These are phyloP conservation scores for Ogataea paradorogensis DNA, from an alignment of 805 yeast species.

Conservation along the genomic window DNA sequence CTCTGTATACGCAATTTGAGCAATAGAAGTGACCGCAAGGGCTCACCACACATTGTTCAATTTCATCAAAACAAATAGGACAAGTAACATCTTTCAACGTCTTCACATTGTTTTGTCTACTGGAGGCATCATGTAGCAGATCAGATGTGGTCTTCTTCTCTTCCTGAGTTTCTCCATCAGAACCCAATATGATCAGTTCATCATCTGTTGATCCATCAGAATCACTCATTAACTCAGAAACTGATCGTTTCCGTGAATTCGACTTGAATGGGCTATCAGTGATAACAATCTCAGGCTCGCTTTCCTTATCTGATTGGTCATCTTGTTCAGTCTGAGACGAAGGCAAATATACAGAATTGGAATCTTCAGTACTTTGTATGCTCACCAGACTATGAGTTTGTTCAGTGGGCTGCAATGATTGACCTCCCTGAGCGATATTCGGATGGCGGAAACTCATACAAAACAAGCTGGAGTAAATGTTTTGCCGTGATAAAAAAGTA, in stretches of 20 bases:
- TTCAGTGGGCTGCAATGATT: constrained; percentile 1
- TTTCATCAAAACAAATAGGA: constrained; percentile 56
- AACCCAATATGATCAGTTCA: constrained; percentile 31
- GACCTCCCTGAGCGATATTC: constrained; percentile 15
- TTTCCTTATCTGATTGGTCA: constrained; percentile 3
- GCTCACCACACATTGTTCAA: constrained; percentile 44
- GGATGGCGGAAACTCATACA: constrained; percentile 21
- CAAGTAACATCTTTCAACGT: constrained; percentile 40
- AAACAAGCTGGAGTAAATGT: background rate
- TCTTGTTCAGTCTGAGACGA: constrained; percentile 6
- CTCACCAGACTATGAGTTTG: constrained; percentile 2
- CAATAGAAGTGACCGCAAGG: constrained; percentile 62
- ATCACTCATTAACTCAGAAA: constrained; percentile 15
- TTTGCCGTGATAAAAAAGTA: constrained; percentile 4
- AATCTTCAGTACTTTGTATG: constrained; percentile 6
- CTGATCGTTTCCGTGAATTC: constrained; percentile 2
- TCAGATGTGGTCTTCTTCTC: constrained; percentile 36
- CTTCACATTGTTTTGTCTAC: constrained; percentile 23
- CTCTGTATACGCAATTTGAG: constrained; percentile 48
- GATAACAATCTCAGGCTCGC: constrained; percentile 7
- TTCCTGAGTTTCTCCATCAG: constrained; percentile 35
- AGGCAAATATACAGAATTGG: constrained; percentile 4
- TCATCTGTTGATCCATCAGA: constrained; percentile 26
- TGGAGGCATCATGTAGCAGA: constrained; percentile 21
- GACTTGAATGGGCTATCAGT: constrained; percentile 5